Evolutionary conservation across 1,284 basidiomycete species (phyloP).

Genomic region (Moesziomyces parantarcticus): DNA sequence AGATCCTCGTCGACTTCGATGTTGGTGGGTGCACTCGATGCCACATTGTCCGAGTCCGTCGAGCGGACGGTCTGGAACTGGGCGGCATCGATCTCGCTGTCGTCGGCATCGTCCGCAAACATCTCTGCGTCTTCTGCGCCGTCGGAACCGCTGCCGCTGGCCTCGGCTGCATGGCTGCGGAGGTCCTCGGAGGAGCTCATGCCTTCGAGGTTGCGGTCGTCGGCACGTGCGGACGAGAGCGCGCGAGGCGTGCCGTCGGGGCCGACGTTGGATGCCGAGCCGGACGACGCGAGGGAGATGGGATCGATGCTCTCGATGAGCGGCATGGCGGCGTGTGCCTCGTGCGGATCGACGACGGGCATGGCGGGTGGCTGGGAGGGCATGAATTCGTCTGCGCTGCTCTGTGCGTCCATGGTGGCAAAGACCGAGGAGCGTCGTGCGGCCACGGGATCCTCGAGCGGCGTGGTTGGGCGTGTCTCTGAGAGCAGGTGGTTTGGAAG

Average conservation of each 20-base stretch:
- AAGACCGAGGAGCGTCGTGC: slow-evolving; percentile 37
- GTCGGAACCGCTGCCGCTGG: slow-evolving; percentile 62
- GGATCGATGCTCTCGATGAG: slow-evolving; percentile 46
- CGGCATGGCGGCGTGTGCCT: slow-evolving; percentile 22
- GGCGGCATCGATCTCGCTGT: slow-evolving; percentile 40
- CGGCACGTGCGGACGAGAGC: slow-evolving; percentile 15
- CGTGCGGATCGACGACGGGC: slow-evolving; percentile 30
- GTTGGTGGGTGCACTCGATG: background rate
- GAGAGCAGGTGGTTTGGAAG: slow-evolving; percentile 11
- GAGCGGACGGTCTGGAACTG: slow-evolving; percentile 20
- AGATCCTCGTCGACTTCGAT: slow-evolving; percentile 28
- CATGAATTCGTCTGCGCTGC: slow-evolving; percentile 36
- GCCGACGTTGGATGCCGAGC: slow-evolving; percentile 16
- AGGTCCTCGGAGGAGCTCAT: slow-evolving; percentile 54
- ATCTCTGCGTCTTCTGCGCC: slow-evolving; percentile 63
- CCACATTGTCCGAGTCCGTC: slow-evolving; percentile 26
- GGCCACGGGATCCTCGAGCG: slow-evolving; percentile 37
- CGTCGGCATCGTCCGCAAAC: slow-evolving; percentile 56
- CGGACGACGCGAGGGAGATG: slow-evolving; percentile 24
- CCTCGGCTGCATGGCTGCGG: slow-evolving; percentile 37
- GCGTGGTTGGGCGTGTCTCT: slow-evolving; percentile 49
- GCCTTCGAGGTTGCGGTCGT: slow-evolving; percentile 16
- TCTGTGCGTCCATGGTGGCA: slow-evolving; percentile 36
- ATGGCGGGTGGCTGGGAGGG: slow-evolving; percentile 37
- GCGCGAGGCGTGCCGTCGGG: slow-evolving; percentile 40